Evolutionary conservation across 1,284 basidiomycete genomes (phyloP), one percentile per base, ranked within the genome.

Genomic region (Papiliotrema laurentii): DNA sequence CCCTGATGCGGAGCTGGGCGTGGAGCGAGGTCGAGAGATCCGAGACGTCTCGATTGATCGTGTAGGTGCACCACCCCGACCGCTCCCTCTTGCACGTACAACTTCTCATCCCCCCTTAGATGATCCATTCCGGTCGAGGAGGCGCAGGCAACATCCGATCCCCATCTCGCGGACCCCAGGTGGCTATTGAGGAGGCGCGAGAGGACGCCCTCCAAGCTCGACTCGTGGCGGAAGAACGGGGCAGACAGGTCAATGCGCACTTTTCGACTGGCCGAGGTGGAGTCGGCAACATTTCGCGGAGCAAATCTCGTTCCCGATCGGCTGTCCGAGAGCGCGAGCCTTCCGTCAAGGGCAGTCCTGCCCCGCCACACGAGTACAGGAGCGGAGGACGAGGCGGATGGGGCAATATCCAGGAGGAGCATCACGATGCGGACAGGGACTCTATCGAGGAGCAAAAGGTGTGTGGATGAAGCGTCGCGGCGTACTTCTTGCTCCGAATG

Each of bases 61-160:
- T 19, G 68, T 71, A 27, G 58, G 66, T 55, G 2, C 18, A 24
- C 51, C 10, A 10, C 30, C 25, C 24, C 9, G 28, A 24, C 13
- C 36, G 14, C 25, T 31, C 30, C 45, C 41, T 43, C n/a, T 31
- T 11, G 16, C 25, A 9, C 9, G n/a, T 11, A 11, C 28, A 26
- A n/a, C 4, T 10, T 2, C 43, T 38, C n/a, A 16, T 35, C 37
- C 25, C 4, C 24, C 6, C 21, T 13, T 33, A 70, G 70, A 54
- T 67, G n/a, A 66, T 59, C 19, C 70, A 68, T 56, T 62, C 71
- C 10, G 73, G 73, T 37, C 69, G 73, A 45, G 73, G 73, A 18
- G 73, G 73, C 33, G 61, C 64, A n/a, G 73, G 71, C 26, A 75
- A 75, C 60, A 68, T 72, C 43, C 63, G 71, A 21, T 55, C 58